Evolutionary conservation across 176 grass and related monocot species (phyloP), one percentile per base, ranked within the genome.

Genomic region (Lolium rigidum): DNA sequence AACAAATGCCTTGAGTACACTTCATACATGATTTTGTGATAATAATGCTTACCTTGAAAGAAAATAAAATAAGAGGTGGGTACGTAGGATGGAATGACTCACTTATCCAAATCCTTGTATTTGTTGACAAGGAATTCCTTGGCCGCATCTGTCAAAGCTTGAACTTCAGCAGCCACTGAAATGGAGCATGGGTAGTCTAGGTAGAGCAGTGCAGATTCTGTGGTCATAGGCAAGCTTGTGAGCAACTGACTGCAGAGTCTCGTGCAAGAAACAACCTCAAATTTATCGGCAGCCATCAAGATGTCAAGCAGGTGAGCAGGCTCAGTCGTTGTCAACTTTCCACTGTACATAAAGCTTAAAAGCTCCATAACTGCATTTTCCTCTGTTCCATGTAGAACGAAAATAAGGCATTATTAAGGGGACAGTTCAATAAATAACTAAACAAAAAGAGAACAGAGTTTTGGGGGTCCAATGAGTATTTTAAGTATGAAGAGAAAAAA

Each of bases 301-400:
- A 97, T 87, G 71, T 94, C 95, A n/a, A 94, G 61, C 54, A 97
- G 81, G 72, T 87, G 88, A 14, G 86, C 58, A 6, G 92, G 88
- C n/a, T 91, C 89, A 51, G 74, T 84, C 69, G 92, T 87, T 67
- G 91, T 86, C 76, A 97, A 72, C 82, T 97, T 97, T 39, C 90
- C 95, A 77, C 84, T 92, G 82, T 94, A 97, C 90, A 94, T 94
- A 89, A 94, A 97, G 71, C 88, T 94, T 73, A 97, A 74, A 48
- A 97, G 90, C 71, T 92, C 95, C 86, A 88, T 97, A 38, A 97
- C 81, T 57, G 92, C 92, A 80, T 80, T 87, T 90, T 97, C 95
- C 95, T 97, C 95, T 92, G 88, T 89, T 92, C 49, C 82, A 92
- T 57, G 69, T 59, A 78, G 38, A 70, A 37, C 60, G 39, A 89